Conservation (phyloP, 306 rosid species). For the Prinsepia uniflora region DNA sequence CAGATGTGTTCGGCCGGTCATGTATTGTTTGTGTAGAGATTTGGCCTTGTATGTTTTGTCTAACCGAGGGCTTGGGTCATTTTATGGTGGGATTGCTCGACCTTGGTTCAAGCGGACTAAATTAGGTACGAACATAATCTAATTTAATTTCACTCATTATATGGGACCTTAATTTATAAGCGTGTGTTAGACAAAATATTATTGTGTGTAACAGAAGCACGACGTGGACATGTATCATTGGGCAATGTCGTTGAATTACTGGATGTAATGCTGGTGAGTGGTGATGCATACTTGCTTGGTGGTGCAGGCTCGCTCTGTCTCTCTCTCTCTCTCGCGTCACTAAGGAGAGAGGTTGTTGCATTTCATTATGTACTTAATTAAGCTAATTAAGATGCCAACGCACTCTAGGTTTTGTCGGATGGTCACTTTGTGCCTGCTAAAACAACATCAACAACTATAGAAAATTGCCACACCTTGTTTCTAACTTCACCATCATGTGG, state of each 20-base stretch:
- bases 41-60: too few species aligned
- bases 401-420: conserved; percentile 8
- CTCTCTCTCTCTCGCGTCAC: conserved; percentile 9
- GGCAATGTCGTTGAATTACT: background rate
- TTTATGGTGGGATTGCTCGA: too few species aligned
- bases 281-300: conserved; percentile 11
- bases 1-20: too few species aligned
- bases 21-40: too few species aligned
- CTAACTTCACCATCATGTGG: background rate
- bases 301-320: conserved; percentile 7
- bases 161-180: too few species aligned
- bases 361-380: background rate
- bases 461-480: conserved; percentile 1
- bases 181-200: too few species aligned
- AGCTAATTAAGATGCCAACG: background rate
- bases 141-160: too few species aligned
- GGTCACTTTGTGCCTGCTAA: conserved; percentile 6
- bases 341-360: background rate
- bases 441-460: background rate
- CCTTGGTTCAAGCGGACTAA: too few species aligned
- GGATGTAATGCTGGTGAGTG: background rate
- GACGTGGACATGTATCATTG: background rate
- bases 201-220: background rate
- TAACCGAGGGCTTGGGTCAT: too few species aligned
- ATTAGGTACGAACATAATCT: too few species aligned